phyloP scores from a whole-genome alignment of 257 asterid genomes.

The Cynanchum wilfordii region DNA sequence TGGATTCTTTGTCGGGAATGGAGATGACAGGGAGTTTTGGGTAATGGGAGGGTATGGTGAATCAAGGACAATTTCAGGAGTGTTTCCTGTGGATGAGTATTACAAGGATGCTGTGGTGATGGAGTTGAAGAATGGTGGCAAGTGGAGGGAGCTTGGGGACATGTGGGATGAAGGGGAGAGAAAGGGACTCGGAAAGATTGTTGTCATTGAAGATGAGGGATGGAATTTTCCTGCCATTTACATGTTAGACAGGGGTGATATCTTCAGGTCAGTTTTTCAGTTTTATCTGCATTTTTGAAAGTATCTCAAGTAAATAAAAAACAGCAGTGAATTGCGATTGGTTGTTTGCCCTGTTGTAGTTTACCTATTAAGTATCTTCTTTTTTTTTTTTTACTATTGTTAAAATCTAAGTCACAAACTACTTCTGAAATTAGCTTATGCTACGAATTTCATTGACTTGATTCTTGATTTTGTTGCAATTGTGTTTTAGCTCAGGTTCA shows the following conservation, averaged over 20 bases:
- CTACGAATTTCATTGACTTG: background rate
- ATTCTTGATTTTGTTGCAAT: background rate
- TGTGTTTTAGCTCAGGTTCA: background rate
- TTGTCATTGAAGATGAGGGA: conserved; percentile 49
- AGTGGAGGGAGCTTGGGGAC: conserved; percentile 88
- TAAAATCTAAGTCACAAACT: too few relatives aligned
- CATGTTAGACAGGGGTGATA: conserved; percentile 71
- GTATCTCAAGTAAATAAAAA: background rate
- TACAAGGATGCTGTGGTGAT: conserved; percentile 79
- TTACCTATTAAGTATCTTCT: too few relatives aligned
- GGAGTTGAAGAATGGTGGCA: conserved; percentile 70
- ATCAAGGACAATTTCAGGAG: conserved; percentile 72
- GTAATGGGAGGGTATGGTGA: conserved; percentile 98
- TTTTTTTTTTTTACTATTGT: too few relatives aligned
- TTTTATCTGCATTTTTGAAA: background rate
- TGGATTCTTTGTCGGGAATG: conserved; percentile 59
- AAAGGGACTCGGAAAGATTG: conserved; percentile 66
- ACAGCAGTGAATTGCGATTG: background rate
- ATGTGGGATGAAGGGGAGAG: conserved; percentile 98
- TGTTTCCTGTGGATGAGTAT: conserved; percentile 85
- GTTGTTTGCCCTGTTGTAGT: background rate
- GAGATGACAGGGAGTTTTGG: conserved; percentile 69
- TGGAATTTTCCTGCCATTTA: conserved; percentile 49
- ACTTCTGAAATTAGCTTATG: background rate
- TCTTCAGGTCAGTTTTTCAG: conserved; percentile 51